Evolutionary conservation across 176 grass and related monocot species (phyloP).

Genomic region (Carex littledalei): DNA sequence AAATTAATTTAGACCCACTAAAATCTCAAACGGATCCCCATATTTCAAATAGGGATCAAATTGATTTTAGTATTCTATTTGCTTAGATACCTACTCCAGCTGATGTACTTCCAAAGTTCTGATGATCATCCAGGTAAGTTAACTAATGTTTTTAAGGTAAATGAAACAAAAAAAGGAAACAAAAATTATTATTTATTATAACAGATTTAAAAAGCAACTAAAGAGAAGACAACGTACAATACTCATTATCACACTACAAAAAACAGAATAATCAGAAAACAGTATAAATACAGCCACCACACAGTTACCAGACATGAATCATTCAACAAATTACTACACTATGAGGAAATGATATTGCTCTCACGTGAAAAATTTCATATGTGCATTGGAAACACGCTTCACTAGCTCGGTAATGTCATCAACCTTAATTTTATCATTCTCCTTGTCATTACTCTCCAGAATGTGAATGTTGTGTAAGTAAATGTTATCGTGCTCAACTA

Average conservation of each 20-base stretch:
- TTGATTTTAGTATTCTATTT: too few relatives aligned
- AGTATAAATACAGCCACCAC: background rate
- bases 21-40: too few relatives aligned
- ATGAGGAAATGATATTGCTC: background rate
- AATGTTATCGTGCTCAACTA: too few relatives aligned
- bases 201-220: background rate
- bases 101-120: too few relatives aligned
- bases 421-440: background rate
- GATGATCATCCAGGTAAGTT: too few relatives aligned
- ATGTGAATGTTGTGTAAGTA: background rate
- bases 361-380: background rate
- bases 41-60: too few relatives aligned
- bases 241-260: background rate
- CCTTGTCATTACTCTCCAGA: background rate
- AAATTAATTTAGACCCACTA: too few relatives aligned
- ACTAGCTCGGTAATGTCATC: background rate
- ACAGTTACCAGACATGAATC: background rate
- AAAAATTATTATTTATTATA: too few relatives aligned
- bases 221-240: too few relatives aligned
- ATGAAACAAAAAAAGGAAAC: too few relatives aligned
- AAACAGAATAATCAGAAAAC: background rate
- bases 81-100: too few relatives aligned
- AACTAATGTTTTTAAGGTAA: too few relatives aligned
- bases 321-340: background rate
- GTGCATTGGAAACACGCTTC: background rate